Evolutionary conservation across 1,284 basidiomycete genomes (phyloP).

Genomic region (Paramarasmius palmivorus): DNA sequence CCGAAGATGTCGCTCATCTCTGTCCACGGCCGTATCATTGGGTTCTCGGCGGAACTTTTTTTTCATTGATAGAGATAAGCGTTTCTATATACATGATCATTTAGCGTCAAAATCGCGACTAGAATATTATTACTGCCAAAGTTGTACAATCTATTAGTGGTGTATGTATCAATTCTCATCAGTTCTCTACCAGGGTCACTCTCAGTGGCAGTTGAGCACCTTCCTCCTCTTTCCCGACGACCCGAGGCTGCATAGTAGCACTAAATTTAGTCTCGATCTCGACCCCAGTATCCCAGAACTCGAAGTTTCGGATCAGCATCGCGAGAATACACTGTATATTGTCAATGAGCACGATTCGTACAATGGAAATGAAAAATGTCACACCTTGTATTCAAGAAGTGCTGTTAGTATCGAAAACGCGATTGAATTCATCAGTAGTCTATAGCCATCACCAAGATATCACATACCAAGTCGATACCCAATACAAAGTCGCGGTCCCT

Average conservation of each 20-base stretch:
- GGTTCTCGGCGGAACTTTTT: too few relatives aligned
- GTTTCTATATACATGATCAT: too few relatives aligned
- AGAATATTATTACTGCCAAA: too few relatives aligned
- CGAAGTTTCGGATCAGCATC: constrained; percentile 1
- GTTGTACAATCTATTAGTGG: too few relatives aligned
- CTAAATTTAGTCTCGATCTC: constrained; percentile 10
- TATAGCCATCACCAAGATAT: background rate
- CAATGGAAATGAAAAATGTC: constrained; percentile 4
- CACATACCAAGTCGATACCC: constrained; percentile 23
- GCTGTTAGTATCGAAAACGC: background rate
- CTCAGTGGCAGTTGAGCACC: constrained; percentile 10
- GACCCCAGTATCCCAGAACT: constrained; percentile 11
- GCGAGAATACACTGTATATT: constrained; percentile 7
- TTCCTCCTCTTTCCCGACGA: constrained; percentile 14
- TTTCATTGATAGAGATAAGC: too few relatives aligned
- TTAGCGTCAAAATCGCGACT: too few relatives aligned
- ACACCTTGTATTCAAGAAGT: too few relatives aligned
- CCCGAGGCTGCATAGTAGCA: constrained; percentile 11
- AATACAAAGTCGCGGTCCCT: constrained; percentile 35
- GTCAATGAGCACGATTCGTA: too few relatives aligned
- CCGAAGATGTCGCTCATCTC: too few relatives aligned
- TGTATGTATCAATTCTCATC: too few relatives aligned
- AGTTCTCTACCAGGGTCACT: constrained; percentile 6
- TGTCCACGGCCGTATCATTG: too few relatives aligned
- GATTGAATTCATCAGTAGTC: background rate